Evolutionary conservation across 1,139 yeast species (phyloP).

Genomic region (Lodderomyces jiufengensis): DNA sequence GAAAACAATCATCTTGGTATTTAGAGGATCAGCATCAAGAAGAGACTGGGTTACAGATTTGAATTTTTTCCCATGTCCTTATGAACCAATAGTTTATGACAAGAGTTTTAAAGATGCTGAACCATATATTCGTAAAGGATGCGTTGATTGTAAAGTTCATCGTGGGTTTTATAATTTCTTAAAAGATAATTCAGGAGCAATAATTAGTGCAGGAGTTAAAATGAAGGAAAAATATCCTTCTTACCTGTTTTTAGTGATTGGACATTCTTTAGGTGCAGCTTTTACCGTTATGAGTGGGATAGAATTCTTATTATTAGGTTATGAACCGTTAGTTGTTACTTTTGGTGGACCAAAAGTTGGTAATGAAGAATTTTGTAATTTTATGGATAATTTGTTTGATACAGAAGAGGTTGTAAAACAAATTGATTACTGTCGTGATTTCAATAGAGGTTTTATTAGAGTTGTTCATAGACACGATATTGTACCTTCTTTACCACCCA

Average conservation of each 20-base stretch:
- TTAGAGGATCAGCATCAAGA: conserved; percentile 56
- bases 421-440: conserved; percentile 12
- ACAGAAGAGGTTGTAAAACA: conserved; percentile 22
- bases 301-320: conserved; percentile 52
- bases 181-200: conserved; percentile 34
- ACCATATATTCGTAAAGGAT: conserved; percentile 20
- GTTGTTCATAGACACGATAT: conserved; percentile 55
- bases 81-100: conserved; percentile 28
- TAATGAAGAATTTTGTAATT: conserved; percentile 45
- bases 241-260: conserved; percentile 51
- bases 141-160: conserved; percentile 55
- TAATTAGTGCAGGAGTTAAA: conserved; percentile 29
- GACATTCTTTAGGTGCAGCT: conserved; percentile 77
- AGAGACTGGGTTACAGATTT: conserved; percentile 59
- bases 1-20: conserved; percentile 38
- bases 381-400: conserved; percentile 49
- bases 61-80: conserved; percentile 38
- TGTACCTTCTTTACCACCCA: conserved; percentile 58
- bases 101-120: conserved; percentile 11
- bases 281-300: conserved; percentile 58
- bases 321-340: conserved; percentile 49
- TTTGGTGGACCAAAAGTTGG: conserved; percentile 66
- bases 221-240: conserved; percentile 35
- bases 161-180: conserved; percentile 51
- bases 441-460: conserved; percentile 40